These are phyloP conservation scores for Endocarpon pusillum DNA, from an alignment of 495 filamentous ascomycete species.

Conservation along the genomic window DNA sequence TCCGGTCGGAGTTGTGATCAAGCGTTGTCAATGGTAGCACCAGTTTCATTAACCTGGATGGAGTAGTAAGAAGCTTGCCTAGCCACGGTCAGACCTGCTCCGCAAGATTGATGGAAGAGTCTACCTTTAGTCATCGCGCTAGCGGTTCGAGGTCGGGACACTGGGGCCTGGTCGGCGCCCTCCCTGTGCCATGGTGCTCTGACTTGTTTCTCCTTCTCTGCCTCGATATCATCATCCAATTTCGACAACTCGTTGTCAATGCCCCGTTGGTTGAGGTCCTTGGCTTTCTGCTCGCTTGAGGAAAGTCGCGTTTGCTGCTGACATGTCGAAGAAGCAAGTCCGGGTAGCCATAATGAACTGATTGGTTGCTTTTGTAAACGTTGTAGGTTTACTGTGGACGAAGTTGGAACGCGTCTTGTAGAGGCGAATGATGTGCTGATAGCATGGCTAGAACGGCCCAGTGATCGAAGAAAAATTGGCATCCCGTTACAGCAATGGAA, in stretches of 20 bases:
- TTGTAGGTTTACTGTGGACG: no score
- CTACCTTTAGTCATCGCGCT: slow-evolving; percentile 49
- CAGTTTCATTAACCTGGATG: slow-evolving; percentile 75
- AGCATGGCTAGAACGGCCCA: no score
- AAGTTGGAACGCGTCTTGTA: no score
- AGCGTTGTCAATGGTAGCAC: slow-evolving; percentile 59
- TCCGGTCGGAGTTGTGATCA: slow-evolving; percentile 37
- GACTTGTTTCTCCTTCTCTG: slow-evolving; percentile 33
- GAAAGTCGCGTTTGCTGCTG: no score
- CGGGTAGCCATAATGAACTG: no score
- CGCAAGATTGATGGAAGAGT: slow-evolving; percentile 1
- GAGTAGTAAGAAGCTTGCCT: slow-evolving; percentile 86
- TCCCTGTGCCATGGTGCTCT: slow-evolving; percentile 54
- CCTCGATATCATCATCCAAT: slow-evolving; percentile 20
- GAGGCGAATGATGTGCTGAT: no score
- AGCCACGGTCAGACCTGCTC: slow-evolving; percentile 1
- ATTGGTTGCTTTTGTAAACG: no score
- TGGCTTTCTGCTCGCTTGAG: slow-evolving; percentile 15
- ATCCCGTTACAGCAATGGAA: no score
- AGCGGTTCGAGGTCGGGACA: slow-evolving; percentile 25
- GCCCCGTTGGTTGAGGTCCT: slow-evolving; percentile 19
- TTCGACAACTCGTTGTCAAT: slow-evolving; percentile 23
- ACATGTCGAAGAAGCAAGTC: no score
- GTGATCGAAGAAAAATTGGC: no score
- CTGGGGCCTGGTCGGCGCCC: slow-evolving; percentile 39